Evolutionary conservation across 495 filamentous ascomycete genomes (phyloP), one percentile per base, ranked within the genome.

Genomic region (Penicillium chermesinum): DNA sequence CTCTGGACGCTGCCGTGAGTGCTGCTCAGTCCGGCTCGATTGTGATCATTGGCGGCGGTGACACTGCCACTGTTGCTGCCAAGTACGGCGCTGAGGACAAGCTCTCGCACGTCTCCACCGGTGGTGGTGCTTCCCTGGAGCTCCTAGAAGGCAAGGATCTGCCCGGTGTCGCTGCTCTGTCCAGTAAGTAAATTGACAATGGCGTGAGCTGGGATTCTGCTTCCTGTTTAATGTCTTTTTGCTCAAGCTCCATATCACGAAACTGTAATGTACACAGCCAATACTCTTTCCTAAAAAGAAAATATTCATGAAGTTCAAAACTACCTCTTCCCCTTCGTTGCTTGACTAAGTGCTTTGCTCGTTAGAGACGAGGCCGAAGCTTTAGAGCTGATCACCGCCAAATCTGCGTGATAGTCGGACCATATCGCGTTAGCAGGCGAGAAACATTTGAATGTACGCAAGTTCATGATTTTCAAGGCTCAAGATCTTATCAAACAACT

Each of bases 21-120:
- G 94, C 89, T 41, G 84, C 84, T 22, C 69, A 88, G 68, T 79
- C 69, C 21, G 91, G 88, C 58, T 85, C 88, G 72, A 95, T 89
- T 53, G 94, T 96, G 57, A 97, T 99, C 72, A 95, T 99, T 62
- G 93, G 93, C 49, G 93, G 93, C 62, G 93, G 93, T 66, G 93
- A 99, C 71, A 99, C 93, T 37, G 93, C 93, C 35, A 99, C 93
- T 32, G 94, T 96, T 20, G 93, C 94, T 42, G 91, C 91, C 64
- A 96, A 99, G 78, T 97, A 95, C 63, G 84, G 85, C 25, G 89
- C 84, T 34, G 93, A 99, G 80, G 83, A 87, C 69, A 95, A 96
- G 80, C 78, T 97, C 66, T 95, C 88, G 73, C 93, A 99, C 73
- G 94, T 99, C 47, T 95, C 89, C 32, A 99, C 93, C 22, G 93